Conservation (phyloP, 2,329 filamentous ascomycete genomes). For the Aspergillus amoenus region DNA sequence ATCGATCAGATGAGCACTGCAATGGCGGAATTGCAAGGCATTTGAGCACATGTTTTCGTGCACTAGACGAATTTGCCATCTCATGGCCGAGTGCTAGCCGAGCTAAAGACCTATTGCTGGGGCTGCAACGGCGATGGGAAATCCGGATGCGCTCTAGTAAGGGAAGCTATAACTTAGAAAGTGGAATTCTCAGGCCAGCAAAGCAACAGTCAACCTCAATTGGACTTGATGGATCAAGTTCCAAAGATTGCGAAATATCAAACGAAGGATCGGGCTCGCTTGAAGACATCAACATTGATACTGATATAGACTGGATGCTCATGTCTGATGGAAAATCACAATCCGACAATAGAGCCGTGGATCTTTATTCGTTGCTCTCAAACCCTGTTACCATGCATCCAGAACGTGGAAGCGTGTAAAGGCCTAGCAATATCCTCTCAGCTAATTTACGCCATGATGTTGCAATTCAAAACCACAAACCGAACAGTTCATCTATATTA, state of each 20-base stretch:
- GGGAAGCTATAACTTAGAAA: background rate
- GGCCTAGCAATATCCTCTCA: background rate
- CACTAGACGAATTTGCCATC: constrained; percentile 40
- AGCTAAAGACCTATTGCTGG: constrained; percentile 36
- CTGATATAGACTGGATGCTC: constrained; percentile 2
- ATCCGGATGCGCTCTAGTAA: background rate
- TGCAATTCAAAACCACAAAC: background rate
- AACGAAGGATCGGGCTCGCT: background rate
- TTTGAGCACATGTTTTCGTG: constrained; percentile 42
- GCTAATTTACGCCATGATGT: background rate
- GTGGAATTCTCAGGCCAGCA: background rate
- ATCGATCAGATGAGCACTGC: constrained; percentile 19
- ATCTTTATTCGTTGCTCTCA: constrained; percentile 1
- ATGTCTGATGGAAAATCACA: background rate
- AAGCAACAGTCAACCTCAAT: background rate
- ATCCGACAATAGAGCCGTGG: background rate
- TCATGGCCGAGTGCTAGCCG: constrained; percentile 42
- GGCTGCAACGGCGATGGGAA: constrained; percentile 37
- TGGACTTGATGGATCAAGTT: background rate
- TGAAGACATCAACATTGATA: background rate
- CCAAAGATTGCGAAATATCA: background rate
- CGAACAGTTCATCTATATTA: background rate
- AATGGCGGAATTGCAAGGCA: constrained; percentile 27
- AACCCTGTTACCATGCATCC: background rate
- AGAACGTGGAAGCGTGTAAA: background rate